These are phyloP conservation scores for Polygonum aviculare DNA, from an alignment of 148 eudicot genomes.

Conservation along the genomic window DNA sequence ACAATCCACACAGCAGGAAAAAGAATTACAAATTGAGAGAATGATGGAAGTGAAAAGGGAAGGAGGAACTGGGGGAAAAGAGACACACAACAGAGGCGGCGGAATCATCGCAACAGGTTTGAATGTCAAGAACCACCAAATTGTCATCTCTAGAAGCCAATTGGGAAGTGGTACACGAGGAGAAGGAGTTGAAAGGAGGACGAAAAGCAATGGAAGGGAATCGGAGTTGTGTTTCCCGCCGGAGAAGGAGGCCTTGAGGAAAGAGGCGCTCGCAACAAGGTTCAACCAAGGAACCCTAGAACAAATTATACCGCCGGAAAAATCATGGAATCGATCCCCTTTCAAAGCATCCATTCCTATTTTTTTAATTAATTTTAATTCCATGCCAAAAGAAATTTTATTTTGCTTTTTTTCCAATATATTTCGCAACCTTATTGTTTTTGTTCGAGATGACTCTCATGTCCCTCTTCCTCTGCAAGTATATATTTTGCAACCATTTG, in stretches of 20 bases:
- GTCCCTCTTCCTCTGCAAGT: no score
- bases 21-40: not conserved
- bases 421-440: no score
- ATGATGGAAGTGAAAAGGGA: not conserved
- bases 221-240: no score
- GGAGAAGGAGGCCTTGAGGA: not conserved
- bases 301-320: no score
- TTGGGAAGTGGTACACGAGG: not conserved
- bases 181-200: not conserved
- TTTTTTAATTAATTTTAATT: no score
- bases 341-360: no score
- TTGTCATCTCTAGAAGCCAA: not conserved
- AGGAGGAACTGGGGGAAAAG: not conserved
- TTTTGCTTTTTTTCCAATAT: no score
- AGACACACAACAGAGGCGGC: conserved; percentile 8
- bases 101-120: conserved; percentile 9
- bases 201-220: not conserved
- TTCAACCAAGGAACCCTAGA: not conserved
- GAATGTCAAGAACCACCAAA: conserved; percentile 5
- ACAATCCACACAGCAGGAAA: not conserved
- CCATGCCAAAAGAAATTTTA: no score
- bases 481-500: no score
- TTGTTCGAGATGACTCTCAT: no score
- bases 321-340: no score
- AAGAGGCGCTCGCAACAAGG: not conserved